Evolutionary conservation across 2,329 filamentous ascomycete species (phyloP).

Genomic region (Bimuria novae-zelandiae): DNA sequence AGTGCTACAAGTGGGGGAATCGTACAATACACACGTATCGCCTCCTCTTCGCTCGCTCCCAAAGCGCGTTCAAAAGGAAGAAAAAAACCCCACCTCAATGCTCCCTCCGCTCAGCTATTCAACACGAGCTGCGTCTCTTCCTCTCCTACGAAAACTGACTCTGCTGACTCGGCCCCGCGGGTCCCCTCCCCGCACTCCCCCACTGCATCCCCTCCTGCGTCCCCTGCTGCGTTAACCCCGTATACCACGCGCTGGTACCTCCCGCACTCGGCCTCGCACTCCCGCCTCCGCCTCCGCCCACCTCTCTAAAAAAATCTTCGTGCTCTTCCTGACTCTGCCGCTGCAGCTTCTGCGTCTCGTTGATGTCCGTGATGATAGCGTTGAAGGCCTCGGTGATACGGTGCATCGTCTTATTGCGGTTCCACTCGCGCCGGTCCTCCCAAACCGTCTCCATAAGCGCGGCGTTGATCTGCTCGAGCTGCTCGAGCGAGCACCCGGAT

Average conservation of each 20-base stretch:
- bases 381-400: constrained; percentile 74
- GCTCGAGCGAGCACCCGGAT: constrained; percentile 83
- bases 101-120: too few species aligned
- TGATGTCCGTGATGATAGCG: constrained; percentile 71
- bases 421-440: constrained; percentile 78
- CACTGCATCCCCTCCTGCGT: constrained; percentile 11
- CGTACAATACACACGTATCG: constrained; percentile 5
- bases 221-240: neutral
- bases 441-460: constrained; percentile 90
- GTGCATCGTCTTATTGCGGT: constrained; percentile 73
- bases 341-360: constrained; percentile 54
- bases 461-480: constrained; percentile 91
- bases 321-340: constrained; percentile 46
- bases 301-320: constrained; percentile 17
- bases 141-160: constrained; percentile 4
- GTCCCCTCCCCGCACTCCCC: neutral
- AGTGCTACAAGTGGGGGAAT: constrained; percentile 1
- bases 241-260: neutral
- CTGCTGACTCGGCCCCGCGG: neutral
- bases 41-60: neutral
- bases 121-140: too few species aligned
- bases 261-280: neutral
- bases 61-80: neutral
- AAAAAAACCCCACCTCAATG: neutral
- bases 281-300: constrained; percentile 3